Conservation (phyloP, 768 basidiomycete species). For the Hortiboletus flavorubellus region DNA sequence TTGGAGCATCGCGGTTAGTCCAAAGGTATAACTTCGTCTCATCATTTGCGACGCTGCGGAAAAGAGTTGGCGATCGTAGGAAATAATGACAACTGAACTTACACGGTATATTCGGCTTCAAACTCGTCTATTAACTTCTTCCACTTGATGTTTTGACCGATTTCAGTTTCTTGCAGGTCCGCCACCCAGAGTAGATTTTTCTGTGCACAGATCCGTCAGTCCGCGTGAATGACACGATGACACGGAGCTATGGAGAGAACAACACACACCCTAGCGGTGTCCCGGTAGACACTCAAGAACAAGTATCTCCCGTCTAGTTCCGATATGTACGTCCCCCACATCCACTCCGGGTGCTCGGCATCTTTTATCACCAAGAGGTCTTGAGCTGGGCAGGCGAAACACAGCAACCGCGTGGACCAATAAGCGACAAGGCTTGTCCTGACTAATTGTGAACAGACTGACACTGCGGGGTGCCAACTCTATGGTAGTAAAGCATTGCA, state of each 20-base stretch:
- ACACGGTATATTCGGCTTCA: slow-evolving; percentile 64
- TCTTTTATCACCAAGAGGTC: slow-evolving; percentile 69
- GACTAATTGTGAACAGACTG: slow-evolving; percentile 18
- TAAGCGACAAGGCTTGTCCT: slow-evolving; percentile 4
- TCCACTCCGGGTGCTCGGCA: slow-evolving; percentile 58
- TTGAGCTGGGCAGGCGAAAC: slow-evolving; percentile 42
- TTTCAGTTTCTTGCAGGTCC: slow-evolving; percentile 55
- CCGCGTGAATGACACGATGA: background rate
- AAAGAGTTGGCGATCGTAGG: slow-evolving; percentile 1
- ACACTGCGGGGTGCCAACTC: slow-evolving; percentile 69
- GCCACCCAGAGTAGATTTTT: slow-evolving; percentile 75
- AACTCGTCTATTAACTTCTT: slow-evolving; percentile 67
- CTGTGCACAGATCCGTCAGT: slow-evolving; percentile 34
- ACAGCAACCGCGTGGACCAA: background rate
- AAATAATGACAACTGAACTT: slow-evolving; percentile 24
- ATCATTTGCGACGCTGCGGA: slow-evolving; percentile 58
- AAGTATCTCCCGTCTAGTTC: slow-evolving; percentile 65
- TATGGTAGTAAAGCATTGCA: slow-evolving; percentile 77
- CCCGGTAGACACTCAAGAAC: slow-evolving; percentile 50
- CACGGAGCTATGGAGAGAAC: background rate
- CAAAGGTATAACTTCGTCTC: slow-evolving; percentile 58
- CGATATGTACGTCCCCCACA: slow-evolving; percentile 55
- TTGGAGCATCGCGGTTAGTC: slow-evolving; percentile 65
- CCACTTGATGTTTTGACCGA: slow-evolving; percentile 68
- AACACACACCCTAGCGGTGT: slow-evolving; percentile 56